Percentiles rank a stretch among this genome's conserved stretches.
Conservation (phyloP, 2,329 filamentous ascomycete genomes). For the Ophiostoma ulmi region DNA sequence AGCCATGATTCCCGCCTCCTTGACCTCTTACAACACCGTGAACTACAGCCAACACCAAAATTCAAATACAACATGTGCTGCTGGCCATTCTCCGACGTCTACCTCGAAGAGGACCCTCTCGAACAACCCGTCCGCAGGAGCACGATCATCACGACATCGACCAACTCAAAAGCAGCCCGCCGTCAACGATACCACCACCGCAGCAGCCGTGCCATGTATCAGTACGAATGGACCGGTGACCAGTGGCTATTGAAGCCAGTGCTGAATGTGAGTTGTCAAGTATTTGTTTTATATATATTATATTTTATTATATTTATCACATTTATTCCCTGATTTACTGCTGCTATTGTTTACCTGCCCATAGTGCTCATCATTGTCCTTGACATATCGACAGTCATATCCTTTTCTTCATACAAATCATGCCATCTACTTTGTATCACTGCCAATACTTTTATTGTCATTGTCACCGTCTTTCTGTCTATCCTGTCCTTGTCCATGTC, state of each 20-base stretch:
- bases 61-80: conserved; percentile 41
- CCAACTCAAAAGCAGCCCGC: conserved; percentile 21
- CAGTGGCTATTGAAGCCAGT: conserved; percentile 36
- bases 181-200: background rate
- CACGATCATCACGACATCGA: conserved; percentile 25
- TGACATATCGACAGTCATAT: no score
- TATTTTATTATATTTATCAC: background rate
- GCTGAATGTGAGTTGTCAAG: conserved; percentile 33
- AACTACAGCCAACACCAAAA: background rate
- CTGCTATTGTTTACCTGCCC: background rate
- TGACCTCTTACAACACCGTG: background rate
- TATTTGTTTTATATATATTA: background rate
- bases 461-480: background rate
- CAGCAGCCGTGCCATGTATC: conserved; percentile 30
- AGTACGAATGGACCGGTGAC: conserved; percentile 41
- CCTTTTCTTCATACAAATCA: no score
- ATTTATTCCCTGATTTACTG: background rate
- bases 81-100: conserved; percentile 38
- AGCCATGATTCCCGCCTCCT: no score
- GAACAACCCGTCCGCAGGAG: conserved; percentile 30
- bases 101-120: conserved; percentile 29
- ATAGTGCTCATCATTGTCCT: background rate
- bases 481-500: background rate
- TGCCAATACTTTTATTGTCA: background rate
- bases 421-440: no score